Evolutionary conservation across 139 green algal species (phyloP).

Genomic region (Auxenochlorella protothecoides): DNA sequence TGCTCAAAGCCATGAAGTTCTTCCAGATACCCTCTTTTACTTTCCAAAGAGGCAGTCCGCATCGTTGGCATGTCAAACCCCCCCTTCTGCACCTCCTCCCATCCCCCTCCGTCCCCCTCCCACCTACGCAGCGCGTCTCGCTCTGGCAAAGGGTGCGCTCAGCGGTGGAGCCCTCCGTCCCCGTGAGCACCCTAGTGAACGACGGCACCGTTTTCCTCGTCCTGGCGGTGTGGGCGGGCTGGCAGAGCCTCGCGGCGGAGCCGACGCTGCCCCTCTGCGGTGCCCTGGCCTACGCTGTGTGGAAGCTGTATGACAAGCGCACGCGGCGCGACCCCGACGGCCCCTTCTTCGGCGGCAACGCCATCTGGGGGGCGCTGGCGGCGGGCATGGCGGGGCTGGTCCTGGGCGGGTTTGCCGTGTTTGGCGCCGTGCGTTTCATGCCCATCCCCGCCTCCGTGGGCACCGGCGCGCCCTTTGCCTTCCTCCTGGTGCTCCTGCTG

Average conservation of each 20-base stretch:
- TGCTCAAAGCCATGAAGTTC: too few relatives aligned
- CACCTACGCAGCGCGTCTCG: slow-evolving; percentile 4
- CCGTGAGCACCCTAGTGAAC: slow-evolving; percentile 62
- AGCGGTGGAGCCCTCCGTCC: slow-evolving; percentile 59
- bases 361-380: slow-evolving; percentile 60
- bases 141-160: slow-evolving; percentile 28
- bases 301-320: slow-evolving; percentile 48
- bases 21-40: too few relatives aligned
- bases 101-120: not conserved
- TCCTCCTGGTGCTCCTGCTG: too few relatives aligned
- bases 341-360: slow-evolving; percentile 49
- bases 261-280: slow-evolving; percentile 41
- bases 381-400: slow-evolving; percentile 40
- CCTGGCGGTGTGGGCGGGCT: slow-evolving; percentile 58
- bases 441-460: too few relatives aligned
- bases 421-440: too few relatives aligned
- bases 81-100: too few relatives aligned
- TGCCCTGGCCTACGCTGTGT: slow-evolving; percentile 35
- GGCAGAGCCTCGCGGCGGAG: slow-evolving; percentile 35
- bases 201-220: slow-evolving; percentile 63
- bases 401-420: slow-evolving; percentile 16
- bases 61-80: too few relatives aligned
- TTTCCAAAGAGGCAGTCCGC: too few relatives aligned
- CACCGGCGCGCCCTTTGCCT: too few relatives aligned
- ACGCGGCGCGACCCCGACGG: slow-evolving; percentile 50